phyloP scores from a whole-genome alignment of 768 basidiomycete genomes.

The Lactarius akahatsu region DNA sequence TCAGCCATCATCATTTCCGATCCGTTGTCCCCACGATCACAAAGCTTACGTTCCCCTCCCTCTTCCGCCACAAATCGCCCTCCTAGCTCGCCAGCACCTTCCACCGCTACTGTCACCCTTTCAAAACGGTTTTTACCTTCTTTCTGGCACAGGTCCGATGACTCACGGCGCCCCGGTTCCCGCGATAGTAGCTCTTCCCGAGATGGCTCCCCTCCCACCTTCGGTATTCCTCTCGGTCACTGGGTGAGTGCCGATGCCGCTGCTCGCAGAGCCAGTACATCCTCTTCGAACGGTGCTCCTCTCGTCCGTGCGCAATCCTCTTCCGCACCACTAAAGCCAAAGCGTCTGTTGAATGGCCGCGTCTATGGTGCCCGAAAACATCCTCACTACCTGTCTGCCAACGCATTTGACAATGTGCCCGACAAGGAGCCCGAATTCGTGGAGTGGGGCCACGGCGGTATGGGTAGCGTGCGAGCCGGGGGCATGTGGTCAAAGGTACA shows the following conservation, averaged over 20 bases:
- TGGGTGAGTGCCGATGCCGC: conserved; percentile 17
- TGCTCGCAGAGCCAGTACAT: conserved; percentile 1
- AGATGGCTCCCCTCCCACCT: conserved; percentile 20
- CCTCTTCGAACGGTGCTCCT: not conserved
- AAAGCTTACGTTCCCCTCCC: not conserved
- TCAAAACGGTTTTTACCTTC: conserved; percentile 24
- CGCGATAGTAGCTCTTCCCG: conserved; percentile 65
- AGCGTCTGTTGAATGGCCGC: conserved; percentile 76
- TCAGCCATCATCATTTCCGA: not conserved
- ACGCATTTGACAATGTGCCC: conserved; percentile 51
- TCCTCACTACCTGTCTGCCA: conserved; percentile 15
- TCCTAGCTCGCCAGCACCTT: conserved; percentile 17
- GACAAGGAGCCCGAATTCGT: conserved; percentile 77
- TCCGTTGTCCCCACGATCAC: not conserved
- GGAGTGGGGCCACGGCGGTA: conserved; percentile 86
- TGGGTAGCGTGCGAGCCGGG: conserved; percentile 52
- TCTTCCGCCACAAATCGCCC: conserved; percentile 8
- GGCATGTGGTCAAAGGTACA: conserved; percentile 30
- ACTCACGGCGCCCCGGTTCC: conserved; percentile 52
- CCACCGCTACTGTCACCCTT: conserved; percentile 23
- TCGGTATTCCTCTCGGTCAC: conserved; percentile 17
- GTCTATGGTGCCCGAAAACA: conserved; percentile 56
- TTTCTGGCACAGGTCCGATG: conserved; percentile 27
- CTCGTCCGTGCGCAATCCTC: conserved; percentile 12
- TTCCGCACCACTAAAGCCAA: conserved; percentile 1